These are phyloP conservation scores for Podila horticola DNA, from an alignment of 192 early-diverging fungal genomes.

Conservation along the genomic window DNA sequence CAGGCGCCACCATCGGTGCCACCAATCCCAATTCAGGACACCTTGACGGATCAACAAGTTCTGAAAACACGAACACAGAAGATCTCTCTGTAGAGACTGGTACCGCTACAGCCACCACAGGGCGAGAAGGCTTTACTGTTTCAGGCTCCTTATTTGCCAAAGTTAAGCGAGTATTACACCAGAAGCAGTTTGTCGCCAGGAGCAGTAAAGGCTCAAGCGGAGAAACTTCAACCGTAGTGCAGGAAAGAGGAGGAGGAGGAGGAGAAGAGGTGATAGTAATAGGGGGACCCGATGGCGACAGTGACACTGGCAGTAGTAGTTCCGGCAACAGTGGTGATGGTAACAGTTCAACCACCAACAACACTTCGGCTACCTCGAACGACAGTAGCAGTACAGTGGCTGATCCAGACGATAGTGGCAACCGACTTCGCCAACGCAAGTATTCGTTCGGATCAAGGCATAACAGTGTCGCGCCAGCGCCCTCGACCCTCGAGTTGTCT, in stretches of 20 bases:
- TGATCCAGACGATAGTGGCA: slow-evolving; percentile 11
- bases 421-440: slow-evolving; percentile 27
- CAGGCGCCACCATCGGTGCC: no score
- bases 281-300: neutral
- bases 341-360: neutral
- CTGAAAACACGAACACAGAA: neutral
- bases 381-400: slow-evolving; percentile 40
- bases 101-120: neutral
- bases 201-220: slow-evolving; percentile 8
- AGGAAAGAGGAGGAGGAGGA: neutral
- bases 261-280: neutral
- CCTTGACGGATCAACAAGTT: neutral
- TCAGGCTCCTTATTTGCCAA: slow-evolving; percentile 29
- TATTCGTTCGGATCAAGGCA: slow-evolving; percentile 14
- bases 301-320: neutral
- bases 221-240: neutral
- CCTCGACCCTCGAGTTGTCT: neutral
- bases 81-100: neutral
- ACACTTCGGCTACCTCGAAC: slow-evolving; percentile 7
- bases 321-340: neutral
- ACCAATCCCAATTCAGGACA: no score
- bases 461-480: slow-evolving; percentile 4
- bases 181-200: slow-evolving; percentile 3
- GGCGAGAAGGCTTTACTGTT: slow-evolving; percentile 35
- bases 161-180: slow-evolving; percentile 23